phyloP scores from a whole-genome alignment of 2,329 filamentous ascomycete species.

The Penicillium rolfsii region DNA sequence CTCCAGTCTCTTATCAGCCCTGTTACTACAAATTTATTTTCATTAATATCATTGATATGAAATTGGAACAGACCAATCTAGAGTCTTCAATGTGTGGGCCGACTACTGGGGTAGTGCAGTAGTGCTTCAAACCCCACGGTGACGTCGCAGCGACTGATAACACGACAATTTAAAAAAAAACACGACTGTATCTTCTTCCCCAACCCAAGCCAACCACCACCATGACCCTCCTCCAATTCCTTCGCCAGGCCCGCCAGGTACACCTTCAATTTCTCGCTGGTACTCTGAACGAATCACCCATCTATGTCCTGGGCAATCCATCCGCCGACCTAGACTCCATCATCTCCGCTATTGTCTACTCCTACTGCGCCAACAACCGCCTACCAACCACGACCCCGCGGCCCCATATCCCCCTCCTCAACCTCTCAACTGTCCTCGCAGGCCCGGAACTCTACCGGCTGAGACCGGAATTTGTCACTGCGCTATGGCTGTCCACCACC shows the following conservation, averaged over 20 bases:
- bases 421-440: conserved; percentile 54
- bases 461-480: conserved; percentile 62
- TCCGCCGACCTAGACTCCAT: conserved; percentile 66
- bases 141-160: neutral
- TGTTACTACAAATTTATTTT: too few relatives aligned
- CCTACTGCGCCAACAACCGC: conserved; percentile 58
- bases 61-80: neutral
- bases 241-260: conserved; percentile 37
- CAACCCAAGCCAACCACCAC: conserved; percentile 9
- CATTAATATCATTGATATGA: too few relatives aligned
- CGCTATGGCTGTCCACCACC: conserved; percentile 55
- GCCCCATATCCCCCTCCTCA: conserved; percentile 62
- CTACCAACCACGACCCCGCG: conserved; percentile 41
- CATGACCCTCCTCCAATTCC: conserved; percentile 42
- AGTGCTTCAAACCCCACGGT: neutral
- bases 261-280: conserved; percentile 35
- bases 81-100: neutral
- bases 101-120: neutral
- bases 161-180: neutral
- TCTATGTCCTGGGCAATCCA: conserved; percentile 50
- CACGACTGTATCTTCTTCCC: neutral
- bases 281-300: conserved; percentile 30
- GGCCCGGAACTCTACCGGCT: conserved; percentile 55
- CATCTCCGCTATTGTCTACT: conserved; percentile 63
- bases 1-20: too few relatives aligned